Conservation (phyloP, 179 eudicot species). For the Beta macrorhiza region DNA sequence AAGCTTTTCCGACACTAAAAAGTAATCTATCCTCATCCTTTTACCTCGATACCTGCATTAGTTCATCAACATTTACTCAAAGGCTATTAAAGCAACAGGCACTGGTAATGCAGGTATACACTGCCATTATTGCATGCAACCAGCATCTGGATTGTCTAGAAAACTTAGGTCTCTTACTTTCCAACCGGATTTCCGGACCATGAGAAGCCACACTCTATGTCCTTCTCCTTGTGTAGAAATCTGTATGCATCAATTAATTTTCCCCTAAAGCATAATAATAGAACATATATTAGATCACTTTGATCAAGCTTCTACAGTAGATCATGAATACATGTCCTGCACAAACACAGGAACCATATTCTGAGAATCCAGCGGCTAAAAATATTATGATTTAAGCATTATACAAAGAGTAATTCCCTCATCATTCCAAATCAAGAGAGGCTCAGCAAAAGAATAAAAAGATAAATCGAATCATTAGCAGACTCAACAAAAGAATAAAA, state of each 20-base stretch:
- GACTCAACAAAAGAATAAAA: background rate
- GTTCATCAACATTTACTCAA: constrained; percentile 9
- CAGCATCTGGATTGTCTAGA: background rate
- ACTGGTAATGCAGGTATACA: background rate
- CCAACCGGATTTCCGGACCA: constrained; percentile 98
- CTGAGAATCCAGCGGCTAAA: background rate
- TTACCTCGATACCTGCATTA: constrained; percentile 86
- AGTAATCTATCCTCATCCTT: constrained; percentile 96
- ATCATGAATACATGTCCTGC: background rate
- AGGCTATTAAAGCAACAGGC: background rate
- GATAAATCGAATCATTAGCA: background rate
- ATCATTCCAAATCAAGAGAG: background rate
- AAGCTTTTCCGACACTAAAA: constrained; percentile 64
- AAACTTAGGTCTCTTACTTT: constrained; percentile 49
- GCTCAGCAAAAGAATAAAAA: background rate
- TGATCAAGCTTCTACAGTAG: constrained; percentile 7
- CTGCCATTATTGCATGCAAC: background rate
- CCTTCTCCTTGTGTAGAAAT: constrained; percentile 74
- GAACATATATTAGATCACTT: background rate
- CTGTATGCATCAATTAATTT: constrained; percentile 87
- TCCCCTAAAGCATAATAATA: constrained; percentile 49
- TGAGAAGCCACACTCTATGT: constrained; percentile 88
- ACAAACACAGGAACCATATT: background rate
- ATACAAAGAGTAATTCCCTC: background rate
- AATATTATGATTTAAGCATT: background rate